phyloP scores from a whole-genome alignment of 1,284 basidiomycete genomes.

The Apiotrichum akiyoshidainum region DNA sequence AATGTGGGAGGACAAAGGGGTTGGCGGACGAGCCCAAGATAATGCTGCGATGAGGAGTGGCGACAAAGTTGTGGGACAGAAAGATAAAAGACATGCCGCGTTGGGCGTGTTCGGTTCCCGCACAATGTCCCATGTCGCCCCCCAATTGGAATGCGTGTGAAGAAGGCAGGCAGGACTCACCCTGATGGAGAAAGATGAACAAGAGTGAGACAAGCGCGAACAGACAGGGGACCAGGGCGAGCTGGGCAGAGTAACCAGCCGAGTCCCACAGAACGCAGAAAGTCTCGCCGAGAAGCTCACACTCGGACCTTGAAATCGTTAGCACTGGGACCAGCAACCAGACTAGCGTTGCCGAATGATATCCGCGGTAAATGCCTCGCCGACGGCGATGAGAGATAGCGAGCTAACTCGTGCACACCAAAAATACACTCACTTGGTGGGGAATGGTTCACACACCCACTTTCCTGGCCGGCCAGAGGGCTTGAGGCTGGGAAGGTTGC shows the following conservation, averaged over 20 bases:
- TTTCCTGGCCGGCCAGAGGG: slow-evolving; percentile 7
- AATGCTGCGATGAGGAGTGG: neutral
- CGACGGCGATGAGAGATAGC: neutral
- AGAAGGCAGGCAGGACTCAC: slow-evolving; percentile 17
- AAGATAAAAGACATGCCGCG: neutral
- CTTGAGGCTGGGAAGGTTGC: neutral
- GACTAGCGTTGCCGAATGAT: no score
- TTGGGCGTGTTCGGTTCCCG: neutral
- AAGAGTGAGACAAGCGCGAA: slow-evolving; percentile 44
- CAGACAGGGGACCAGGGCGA: slow-evolving; percentile 47
- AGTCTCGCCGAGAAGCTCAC: slow-evolving; percentile 45
- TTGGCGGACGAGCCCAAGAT: neutral
- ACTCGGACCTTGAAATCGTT: slow-evolving; percentile 39
- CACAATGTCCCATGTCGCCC: neutral
- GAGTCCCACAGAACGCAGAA: slow-evolving; percentile 47
- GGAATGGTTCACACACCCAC: slow-evolving; percentile 44
- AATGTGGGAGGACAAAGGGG: neutral
- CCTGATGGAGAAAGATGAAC: slow-evolving; percentile 50
- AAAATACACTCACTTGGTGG: slow-evolving; percentile 33
- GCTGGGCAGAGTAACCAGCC: slow-evolving; percentile 48
- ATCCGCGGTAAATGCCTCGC: no score
- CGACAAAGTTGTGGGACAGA: neutral
- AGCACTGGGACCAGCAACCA: slow-evolving; percentile 1
- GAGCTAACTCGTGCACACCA: neutral
- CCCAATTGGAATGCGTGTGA: neutral